Percentiles rank a stretch among this genome's conserved stretches.
phyloP scores from a whole-genome alignment of 2,329 filamentous ascomycete genomes.

The Ophiostoma quercus region DNA sequence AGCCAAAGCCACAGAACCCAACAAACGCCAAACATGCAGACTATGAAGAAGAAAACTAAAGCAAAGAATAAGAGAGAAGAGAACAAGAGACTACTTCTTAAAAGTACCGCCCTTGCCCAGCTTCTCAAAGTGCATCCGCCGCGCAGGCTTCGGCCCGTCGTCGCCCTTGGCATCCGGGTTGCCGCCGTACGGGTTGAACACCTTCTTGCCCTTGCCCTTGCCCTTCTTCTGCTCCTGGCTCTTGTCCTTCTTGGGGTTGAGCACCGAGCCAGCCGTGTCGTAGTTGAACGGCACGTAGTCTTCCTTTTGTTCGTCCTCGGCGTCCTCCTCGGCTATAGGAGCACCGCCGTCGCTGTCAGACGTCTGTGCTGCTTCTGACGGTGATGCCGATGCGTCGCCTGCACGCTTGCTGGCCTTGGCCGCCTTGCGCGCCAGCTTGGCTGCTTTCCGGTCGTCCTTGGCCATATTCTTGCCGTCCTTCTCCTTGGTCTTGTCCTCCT shows the following conservation, averaged over 20 bases:
- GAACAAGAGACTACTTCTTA: constrained; percentile 33
- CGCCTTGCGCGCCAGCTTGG: constrained; percentile 19
- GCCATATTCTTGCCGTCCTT: constrained; percentile 25
- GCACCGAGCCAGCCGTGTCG: constrained; percentile 34
- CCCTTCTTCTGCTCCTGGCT: constrained; percentile 10
- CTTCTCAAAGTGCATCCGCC: constrained; percentile 34
- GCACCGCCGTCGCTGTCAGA: constrained; percentile 36
- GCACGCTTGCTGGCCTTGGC: constrained; percentile 33
- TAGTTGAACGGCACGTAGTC: constrained; percentile 35
- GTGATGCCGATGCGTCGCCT: constrained; percentile 30
- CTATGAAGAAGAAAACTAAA: background rate
- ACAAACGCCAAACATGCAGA: background rate
- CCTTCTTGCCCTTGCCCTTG: constrained; percentile 29
- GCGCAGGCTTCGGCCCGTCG: constrained; percentile 33
- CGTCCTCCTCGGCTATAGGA: constrained; percentile 31
- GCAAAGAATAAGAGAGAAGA: background rate
- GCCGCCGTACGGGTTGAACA: constrained; percentile 34
- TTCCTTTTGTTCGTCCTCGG: constrained; percentile 26
- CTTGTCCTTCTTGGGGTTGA: constrained; percentile 30
- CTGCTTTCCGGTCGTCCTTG: constrained; percentile 8
- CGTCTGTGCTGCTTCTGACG: constrained; percentile 27
- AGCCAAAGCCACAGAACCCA: constrained; percentile 18
- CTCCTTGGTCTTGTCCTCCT: background rate
- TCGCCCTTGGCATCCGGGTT: constrained; percentile 31
- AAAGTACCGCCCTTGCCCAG: constrained; percentile 38